Base-by-base conservation (phyloP, 1,139 yeast species). In the Suhomyces guaymorum region DNA sequence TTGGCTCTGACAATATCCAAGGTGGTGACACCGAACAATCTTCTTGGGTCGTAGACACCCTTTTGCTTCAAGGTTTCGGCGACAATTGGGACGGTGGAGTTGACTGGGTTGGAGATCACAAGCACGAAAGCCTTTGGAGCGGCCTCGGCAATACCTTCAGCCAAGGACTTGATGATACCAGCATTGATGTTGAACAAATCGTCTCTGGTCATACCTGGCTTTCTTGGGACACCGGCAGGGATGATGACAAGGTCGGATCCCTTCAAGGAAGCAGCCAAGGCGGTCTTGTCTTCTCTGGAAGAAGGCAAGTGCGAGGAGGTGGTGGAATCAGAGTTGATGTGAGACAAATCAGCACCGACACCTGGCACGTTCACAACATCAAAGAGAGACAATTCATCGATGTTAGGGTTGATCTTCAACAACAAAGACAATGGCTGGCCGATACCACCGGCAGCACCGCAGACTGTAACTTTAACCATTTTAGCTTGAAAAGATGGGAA, bases 211-310 rank as follows among this genome's bases (percentile, higher is more conserved):
- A 90, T 90, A 61, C 97, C 97, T 48, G 97, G 97, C 75, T 92
- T 92, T 76, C 98, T 86, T 69, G 98, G 98, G 40, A 92, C 96
- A 70, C 98, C 98, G 41, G 98, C 98, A 55, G 98, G 97, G 64
- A 92, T 90, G 51, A 92, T 74, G 42, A 92, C 95, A 49, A 92
- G 80, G 57, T 92, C 94, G 33, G 96, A 75, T 48, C 79, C 92
- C 48, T 79, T 74, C 54, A 92, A 74, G 35, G 97, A 87, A 39
- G 68, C 66, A 52, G 80, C 77, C 57, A 92, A 75, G 35, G 95
- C 97, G 40, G 73, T 64, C 43, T 81, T 82, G 56, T 82, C 80
- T 56, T 88, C 96, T 52, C 58, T 69, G 30, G 72, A 67, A 7
- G 68, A 55, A 47, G 97, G 95, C 46, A 87, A 77, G 73, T 72